Conservation (phyloP, 208 protist species). For the Trypanosoma conorhini region DNA sequence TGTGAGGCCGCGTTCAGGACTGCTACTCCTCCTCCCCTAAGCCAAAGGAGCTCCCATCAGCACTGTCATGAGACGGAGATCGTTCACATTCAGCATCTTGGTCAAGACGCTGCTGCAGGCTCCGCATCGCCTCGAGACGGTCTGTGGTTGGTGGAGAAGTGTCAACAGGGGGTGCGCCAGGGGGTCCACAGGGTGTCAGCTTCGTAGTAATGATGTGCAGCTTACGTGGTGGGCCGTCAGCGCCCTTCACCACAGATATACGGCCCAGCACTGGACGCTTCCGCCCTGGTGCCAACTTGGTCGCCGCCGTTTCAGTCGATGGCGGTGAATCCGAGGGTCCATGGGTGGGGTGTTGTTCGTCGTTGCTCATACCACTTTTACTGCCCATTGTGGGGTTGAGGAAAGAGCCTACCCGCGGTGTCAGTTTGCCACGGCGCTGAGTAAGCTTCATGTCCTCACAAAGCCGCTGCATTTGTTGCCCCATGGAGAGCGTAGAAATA, state of each 20-base stretch:
- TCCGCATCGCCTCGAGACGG: conserved; percentile 54
- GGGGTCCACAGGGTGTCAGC: background rate
- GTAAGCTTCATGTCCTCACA: conserved; percentile 8
- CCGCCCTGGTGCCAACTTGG: background rate
- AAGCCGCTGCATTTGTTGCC: conserved; percentile 11
- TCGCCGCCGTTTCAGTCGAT: background rate
- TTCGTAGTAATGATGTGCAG: conserved; percentile 1
- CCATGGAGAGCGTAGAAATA: conserved; percentile 3
- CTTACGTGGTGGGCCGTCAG: background rate
- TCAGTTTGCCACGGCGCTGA: background rate
- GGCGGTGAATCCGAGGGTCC: background rate
- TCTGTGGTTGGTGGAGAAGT: conserved; percentile 22
- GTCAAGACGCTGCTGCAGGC: conserved; percentile 57
- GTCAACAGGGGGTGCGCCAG: background rate
- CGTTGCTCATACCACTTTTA: background rate
- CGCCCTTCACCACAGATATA: background rate
- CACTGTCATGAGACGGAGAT: conserved; percentile 37
- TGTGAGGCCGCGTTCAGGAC: background rate
- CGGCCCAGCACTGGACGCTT: background rate
- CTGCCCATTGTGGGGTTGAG: background rate
- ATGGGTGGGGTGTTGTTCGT: background rate
- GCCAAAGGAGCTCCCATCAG: conserved; percentile 21
- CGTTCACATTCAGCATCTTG: conserved; percentile 28
- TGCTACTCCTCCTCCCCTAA: conserved; percentile 29
- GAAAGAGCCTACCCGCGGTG: background rate